These are phyloP conservation scores for Trichoderma lentiforme DNA, from an alignment of 2,329 filamentous ascomycete species.

Conservation along the genomic window DNA sequence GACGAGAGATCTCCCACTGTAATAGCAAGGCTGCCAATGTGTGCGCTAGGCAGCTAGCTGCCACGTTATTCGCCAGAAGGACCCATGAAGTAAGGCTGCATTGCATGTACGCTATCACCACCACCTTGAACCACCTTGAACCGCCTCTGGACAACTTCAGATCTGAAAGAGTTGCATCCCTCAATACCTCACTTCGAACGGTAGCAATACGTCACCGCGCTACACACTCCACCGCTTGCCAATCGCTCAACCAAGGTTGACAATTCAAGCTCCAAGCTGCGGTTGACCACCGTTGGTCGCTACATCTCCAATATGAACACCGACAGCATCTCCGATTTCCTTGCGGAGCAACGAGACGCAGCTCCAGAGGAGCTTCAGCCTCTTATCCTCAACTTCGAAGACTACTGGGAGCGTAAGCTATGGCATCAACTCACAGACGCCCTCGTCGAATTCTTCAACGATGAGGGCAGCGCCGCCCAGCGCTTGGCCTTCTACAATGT, in stretches of 20 bases:
- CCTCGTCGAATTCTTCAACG: slow-evolving; percentile 82
- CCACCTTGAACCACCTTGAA: not conserved
- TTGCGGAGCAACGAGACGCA: slow-evolving; percentile 82
- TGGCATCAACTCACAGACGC: slow-evolving; percentile 97
- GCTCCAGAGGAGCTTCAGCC: slow-evolving; percentile 85
- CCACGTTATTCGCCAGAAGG: slow-evolving; percentile 12
- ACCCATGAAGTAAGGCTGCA: slow-evolving; percentile 10
- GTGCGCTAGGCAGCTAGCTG: slow-evolving; percentile 12
- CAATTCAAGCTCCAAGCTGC: not conserved
- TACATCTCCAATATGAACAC: slow-evolving; percentile 61
- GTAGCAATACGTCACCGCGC: not conserved
- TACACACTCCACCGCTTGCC: not conserved
- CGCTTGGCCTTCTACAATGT: slow-evolving; percentile 88
- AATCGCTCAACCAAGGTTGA: not conserved
- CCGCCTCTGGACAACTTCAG: not conserved
- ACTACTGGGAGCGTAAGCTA: slow-evolving; percentile 96
- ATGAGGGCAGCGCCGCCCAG: slow-evolving; percentile 75
- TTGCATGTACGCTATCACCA: not conserved
- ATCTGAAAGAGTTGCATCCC: not conserved
- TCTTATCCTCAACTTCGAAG: slow-evolving; percentile 87
- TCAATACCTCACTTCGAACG: not conserved
- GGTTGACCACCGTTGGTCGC: not conserved
- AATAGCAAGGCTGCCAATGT: not conserved
- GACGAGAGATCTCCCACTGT: not conserved
- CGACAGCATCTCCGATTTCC: slow-evolving; percentile 87